Percentiles rank a stretch among this genome's conserved stretches.
phyloP scores from a whole-genome alignment of 306 rosid species.

The Malus orientalis region DNA sequence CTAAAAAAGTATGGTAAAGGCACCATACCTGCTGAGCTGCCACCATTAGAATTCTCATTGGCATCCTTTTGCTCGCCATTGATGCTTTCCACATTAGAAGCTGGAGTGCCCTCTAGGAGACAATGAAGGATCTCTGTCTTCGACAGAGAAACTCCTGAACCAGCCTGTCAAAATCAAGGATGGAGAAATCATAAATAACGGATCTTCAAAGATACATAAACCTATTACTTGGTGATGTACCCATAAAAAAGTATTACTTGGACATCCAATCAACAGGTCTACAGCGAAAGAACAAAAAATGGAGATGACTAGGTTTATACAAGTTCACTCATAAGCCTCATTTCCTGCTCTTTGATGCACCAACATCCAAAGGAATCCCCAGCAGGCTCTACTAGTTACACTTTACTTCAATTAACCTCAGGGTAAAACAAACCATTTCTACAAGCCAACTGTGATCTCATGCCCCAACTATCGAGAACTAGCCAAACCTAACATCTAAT shows the following conservation, averaged over 20 bases:
- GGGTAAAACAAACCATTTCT: not conserved
- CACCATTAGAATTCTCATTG: conserved; percentile 23
- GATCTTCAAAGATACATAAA: not conserved
- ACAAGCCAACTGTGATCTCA: not conserved
- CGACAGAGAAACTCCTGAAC: conserved; percentile 51
- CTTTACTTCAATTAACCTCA: not conserved
- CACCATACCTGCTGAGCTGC: conserved; percentile 33
- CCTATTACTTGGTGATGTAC: not conserved
- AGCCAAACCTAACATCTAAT: not conserved
- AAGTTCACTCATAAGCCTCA: not conserved
- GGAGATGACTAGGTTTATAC: not conserved
- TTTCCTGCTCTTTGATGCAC: not conserved
- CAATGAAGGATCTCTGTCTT: conserved; percentile 44
- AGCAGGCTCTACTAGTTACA: not conserved
- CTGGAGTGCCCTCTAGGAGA: conserved; percentile 74
- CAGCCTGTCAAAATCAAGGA: conserved; percentile 36
- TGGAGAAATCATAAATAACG: not conserved
- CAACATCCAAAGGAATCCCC: not conserved
- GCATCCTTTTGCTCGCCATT: conserved; percentile 46
- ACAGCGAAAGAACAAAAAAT: not conserved
- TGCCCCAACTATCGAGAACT: not conserved
- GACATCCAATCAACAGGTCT: not conserved
- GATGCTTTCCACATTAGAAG: conserved; percentile 33
- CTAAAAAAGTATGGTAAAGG: not conserved
- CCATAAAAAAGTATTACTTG: not conserved